Percentiles rank a stretch among this genome's conserved stretches.
Conservation (phyloP, 345 rosid species). For the Jatropha curcas region DNA sequence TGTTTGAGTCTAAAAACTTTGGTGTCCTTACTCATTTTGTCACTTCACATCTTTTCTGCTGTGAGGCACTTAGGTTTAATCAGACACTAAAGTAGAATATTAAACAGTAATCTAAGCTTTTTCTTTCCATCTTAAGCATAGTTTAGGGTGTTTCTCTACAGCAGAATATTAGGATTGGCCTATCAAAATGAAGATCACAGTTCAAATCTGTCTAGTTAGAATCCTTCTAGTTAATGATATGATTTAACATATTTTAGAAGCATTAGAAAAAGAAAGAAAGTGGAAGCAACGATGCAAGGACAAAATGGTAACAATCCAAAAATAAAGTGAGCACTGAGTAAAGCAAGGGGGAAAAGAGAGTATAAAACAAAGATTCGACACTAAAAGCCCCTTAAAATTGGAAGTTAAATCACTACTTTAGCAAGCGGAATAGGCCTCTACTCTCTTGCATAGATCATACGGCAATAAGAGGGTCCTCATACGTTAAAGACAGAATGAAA, state of each 20-base stretch:
- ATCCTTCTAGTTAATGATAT: constrained; percentile 21
- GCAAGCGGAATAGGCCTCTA: neutral
- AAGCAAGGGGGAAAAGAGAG: constrained; percentile 1
- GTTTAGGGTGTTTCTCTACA: neutral
- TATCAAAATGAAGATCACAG: constrained; percentile 17
- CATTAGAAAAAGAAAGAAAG: constrained; percentile 22
- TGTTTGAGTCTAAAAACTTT: constrained; percentile 13
- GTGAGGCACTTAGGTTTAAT: constrained; percentile 16
- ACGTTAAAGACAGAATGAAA: constrained; percentile 3
- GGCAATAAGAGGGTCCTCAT: neutral
- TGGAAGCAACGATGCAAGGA: constrained; percentile 21
- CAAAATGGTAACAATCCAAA: constrained; percentile 16
- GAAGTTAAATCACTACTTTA: neutral
- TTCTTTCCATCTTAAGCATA: neutral
- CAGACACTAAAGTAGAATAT: constrained; percentile 10
- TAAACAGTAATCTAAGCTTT: constrained; percentile 9
- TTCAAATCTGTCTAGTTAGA: constrained; percentile 15
- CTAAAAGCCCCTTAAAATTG: neutral
- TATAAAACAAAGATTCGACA: constrained; percentile 30
- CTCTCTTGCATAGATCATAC: neutral
- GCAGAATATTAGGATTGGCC: constrained; percentile 5
- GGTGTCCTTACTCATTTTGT: constrained; percentile 5
- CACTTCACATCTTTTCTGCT: constrained; percentile 19
- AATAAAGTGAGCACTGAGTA: constrained; percentile 18
- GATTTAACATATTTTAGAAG: constrained; percentile 29